phyloP scores from a whole-genome alignment of 2,329 filamentous ascomycete genomes.

The Colletotrichum sidae region DNA sequence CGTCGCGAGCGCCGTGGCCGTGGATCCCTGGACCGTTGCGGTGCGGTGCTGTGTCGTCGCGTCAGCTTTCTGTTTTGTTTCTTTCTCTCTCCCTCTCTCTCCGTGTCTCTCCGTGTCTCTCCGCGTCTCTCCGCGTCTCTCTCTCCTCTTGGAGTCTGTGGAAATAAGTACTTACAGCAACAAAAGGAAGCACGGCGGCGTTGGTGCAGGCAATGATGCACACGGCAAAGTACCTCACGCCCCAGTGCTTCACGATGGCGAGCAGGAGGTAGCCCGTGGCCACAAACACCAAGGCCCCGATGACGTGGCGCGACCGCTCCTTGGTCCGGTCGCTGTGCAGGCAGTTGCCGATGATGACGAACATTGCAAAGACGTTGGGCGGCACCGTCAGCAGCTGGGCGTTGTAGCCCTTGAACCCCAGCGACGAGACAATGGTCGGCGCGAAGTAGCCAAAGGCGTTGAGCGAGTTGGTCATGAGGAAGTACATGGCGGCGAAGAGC shows the following conservation, averaged over 20 bases:
- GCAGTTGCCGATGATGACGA: constrained; percentile 47
- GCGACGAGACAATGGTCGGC: constrained; percentile 49
- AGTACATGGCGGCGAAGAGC: constrained; percentile 47
- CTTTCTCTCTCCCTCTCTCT: too few relatives aligned
- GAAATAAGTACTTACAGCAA: constrained; percentile 42
- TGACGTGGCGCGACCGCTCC: constrained; percentile 46
- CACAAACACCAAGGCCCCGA: constrained; percentile 44
- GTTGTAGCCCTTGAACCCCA: constrained; percentile 47
- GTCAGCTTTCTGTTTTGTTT: neutral
- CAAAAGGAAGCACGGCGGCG: constrained; percentile 47
- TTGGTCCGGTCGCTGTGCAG: constrained; percentile 47
- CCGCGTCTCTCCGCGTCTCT: too few relatives aligned
- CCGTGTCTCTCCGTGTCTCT: too few relatives aligned
- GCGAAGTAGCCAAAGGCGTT: constrained; percentile 51
- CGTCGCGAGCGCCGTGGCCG: constrained; percentile 47
- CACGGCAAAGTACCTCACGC: constrained; percentile 46
- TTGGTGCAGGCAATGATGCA: constrained; percentile 49
- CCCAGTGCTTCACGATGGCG: constrained; percentile 45
- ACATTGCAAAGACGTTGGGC: constrained; percentile 50
- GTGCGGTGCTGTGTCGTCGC: constrained; percentile 43
- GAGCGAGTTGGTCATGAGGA: constrained; percentile 49
- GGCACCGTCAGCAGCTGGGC: constrained; percentile 51
- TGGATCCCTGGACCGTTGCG: constrained; percentile 47
- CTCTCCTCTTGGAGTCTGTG: too few relatives aligned
- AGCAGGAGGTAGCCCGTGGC: constrained; percentile 45